phyloP scores from a whole-genome alignment of 1,284 basidiomycete genomes.

The Papiliotrema terrestris region DNA sequence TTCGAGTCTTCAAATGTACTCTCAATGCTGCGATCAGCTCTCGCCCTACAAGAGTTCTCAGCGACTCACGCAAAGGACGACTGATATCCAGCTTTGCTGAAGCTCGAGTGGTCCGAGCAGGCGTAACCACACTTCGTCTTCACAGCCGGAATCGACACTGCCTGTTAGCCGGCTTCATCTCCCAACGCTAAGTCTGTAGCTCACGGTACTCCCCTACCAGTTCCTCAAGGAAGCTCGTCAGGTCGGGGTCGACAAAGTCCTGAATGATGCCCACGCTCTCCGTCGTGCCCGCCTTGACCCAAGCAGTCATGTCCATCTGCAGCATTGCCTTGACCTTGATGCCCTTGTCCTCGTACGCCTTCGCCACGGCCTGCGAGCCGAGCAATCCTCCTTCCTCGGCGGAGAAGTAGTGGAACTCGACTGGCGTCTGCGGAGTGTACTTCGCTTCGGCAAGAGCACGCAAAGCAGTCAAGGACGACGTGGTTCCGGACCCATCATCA shows the following conservation, averaged over 20 bases:
- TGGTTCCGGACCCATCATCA: constrained; percentile 88
- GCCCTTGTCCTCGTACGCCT: constrained; percentile 63
- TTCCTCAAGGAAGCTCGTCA: constrained; percentile 70
- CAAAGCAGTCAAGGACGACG: constrained; percentile 87
- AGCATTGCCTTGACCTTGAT: constrained; percentile 82
- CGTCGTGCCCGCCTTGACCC: constrained; percentile 82
- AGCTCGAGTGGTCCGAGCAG: constrained; percentile 79
- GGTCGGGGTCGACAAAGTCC: constrained; percentile 71
- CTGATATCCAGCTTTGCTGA: constrained; percentile 79
- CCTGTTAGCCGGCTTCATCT: constrained; percentile 5
- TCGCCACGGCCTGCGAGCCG: constrained; percentile 86
- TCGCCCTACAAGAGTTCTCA: background rate
- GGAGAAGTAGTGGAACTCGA: constrained; percentile 96
- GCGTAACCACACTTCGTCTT: constrained; percentile 81
- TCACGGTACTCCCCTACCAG: constrained; percentile 65
- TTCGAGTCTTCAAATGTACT: constrained; percentile 55
- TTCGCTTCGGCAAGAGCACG: constrained; percentile 72
- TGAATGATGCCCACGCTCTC: constrained; percentile 88
- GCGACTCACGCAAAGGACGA: constrained; percentile 69
- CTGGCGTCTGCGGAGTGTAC: constrained; percentile 66
- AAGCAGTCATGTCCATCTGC: constrained; percentile 89
- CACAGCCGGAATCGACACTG: constrained; percentile 47
- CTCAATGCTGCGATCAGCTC: constrained; percentile 39
- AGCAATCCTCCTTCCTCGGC: constrained; percentile 94
- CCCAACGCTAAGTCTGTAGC: constrained; percentile 6